These are phyloP conservation scores for Hypericum androsaemum DNA, from an alignment of 345 rosid species.

Conservation along the genomic window DNA sequence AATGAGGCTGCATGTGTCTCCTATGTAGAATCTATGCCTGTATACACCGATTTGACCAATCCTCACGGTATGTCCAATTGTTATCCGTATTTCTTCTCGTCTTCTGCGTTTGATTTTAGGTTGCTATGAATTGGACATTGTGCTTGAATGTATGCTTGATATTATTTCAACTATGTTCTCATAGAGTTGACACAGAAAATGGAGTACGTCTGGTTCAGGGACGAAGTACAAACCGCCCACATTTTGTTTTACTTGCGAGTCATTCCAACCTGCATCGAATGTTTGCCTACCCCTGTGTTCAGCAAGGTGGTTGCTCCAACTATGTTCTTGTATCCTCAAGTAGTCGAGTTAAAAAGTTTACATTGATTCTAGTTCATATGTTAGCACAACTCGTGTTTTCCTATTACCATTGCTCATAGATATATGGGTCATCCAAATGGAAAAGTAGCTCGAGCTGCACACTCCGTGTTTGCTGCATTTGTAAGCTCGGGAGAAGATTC, in stretches of 20 bases:
- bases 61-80: slow-evolving; percentile 42
- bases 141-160: slow-evolving; percentile 11
- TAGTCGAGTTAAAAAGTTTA: slow-evolving; percentile 2
- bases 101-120: slow-evolving; percentile 4
- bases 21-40: slow-evolving; percentile 71
- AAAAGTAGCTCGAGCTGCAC: slow-evolving; percentile 73
- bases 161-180: slow-evolving; percentile 11
- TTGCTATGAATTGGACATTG: neutral
- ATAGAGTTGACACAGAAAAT: slow-evolving; percentile 32
- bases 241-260: slow-evolving; percentile 78
- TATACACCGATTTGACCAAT: slow-evolving; percentile 54
- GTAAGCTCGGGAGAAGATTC: slow-evolving; percentile 56
- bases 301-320: slow-evolving; percentile 65
- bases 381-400: slow-evolving; percentile 26
- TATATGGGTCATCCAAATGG: slow-evolving; percentile 77
- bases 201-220: slow-evolving; percentile 65
- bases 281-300: slow-evolving; percentile 45
- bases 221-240: slow-evolving; percentile 91
- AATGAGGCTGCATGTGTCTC: slow-evolving; percentile 52
- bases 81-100: neutral
- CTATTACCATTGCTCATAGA: slow-evolving; percentile 40
- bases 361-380: neutral
- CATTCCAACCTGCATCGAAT: slow-evolving; percentile 74
- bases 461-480: slow-evolving; percentile 68
- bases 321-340: slow-evolving; percentile 82